Percentiles rank a stretch among this genome's conserved stretches.
phyloP scores from a whole-genome alignment of 371 early-diverging fungal species.

The Mortierella sp. region DNA sequence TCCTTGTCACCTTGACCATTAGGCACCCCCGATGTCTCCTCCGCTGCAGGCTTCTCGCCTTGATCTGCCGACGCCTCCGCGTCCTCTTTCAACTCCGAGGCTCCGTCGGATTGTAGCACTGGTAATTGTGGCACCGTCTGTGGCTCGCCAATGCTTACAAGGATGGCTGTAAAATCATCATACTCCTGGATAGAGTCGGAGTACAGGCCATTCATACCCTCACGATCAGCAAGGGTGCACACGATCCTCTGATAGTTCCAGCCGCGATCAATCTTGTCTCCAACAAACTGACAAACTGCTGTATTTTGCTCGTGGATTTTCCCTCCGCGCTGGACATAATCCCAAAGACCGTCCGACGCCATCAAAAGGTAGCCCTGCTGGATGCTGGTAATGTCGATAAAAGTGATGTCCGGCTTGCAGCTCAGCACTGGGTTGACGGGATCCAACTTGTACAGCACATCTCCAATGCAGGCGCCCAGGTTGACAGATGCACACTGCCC shows the following conservation, averaged over 20 bases:
- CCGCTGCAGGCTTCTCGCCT: neutral
- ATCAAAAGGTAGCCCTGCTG: constrained; percentile 55
- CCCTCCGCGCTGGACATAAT: constrained; percentile 46
- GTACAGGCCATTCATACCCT: constrained; percentile 41
- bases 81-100: neutral
- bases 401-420: constrained; percentile 73
- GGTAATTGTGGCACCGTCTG: constrained; percentile 7
- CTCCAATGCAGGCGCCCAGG: constrained; percentile 75
- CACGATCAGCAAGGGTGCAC: constrained; percentile 48
- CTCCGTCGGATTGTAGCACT: neutral
- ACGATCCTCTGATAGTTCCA: constrained; percentile 53
- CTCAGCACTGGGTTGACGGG: constrained; percentile 67
- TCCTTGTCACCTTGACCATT: neutral
- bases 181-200: constrained; percentile 58
- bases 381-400: constrained; percentile 56
- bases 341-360: constrained; percentile 60
- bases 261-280: constrained; percentile 58
- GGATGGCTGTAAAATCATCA: constrained; percentile 59
- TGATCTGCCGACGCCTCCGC: neutral
- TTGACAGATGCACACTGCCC: constrained; percentile 70
- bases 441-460: constrained; percentile 76
- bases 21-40: neutral
- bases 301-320: constrained; percentile 54
- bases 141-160: constrained; percentile 41
- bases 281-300: constrained; percentile 50